phyloP scores from a whole-genome alignment of 2,329 filamentous ascomycete species.

The Aureobasidium pullulans region DNA sequence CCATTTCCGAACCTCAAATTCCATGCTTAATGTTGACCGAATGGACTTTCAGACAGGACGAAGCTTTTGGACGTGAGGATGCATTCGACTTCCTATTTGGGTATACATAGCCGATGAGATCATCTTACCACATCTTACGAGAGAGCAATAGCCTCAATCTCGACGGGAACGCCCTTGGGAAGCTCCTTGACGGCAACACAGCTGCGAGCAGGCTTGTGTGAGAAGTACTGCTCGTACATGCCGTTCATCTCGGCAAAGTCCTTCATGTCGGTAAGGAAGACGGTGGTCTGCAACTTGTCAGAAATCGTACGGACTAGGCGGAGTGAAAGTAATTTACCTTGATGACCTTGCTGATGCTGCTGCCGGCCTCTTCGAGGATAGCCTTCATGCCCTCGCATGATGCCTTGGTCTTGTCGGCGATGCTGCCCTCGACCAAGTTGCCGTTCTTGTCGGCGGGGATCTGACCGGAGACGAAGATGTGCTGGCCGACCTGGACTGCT shows the following conservation, averaged over 20 bases:
- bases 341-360: constrained; percentile 70
- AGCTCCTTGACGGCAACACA: constrained; percentile 87
- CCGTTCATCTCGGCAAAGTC: constrained; percentile 83
- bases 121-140: not conserved
- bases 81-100: constrained; percentile 10
- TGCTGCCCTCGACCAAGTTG: constrained; percentile 55
- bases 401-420: constrained; percentile 61
- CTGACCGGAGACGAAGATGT: constrained; percentile 66
- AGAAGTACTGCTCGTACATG: constrained; percentile 67
- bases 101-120: constrained; percentile 5
- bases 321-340: constrained; percentile 51
- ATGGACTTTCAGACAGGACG: not conserved
- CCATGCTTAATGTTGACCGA: not conserved
- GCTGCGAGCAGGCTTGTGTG: constrained; percentile 77
- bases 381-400: constrained; percentile 76
- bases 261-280: constrained; percentile 88
- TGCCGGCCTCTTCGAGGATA: constrained; percentile 75
- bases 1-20: no score
- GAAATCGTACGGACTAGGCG: not conserved
- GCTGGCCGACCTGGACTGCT: constrained; percentile 60
- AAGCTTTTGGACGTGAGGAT: not conserved
- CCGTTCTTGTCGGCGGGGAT: constrained; percentile 63
- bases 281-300: constrained; percentile 35
- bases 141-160: constrained; percentile 81
- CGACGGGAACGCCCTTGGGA: constrained; percentile 77